Base-by-base conservation (phyloP, 2,329 filamentous ascomycete species). In the Metarhizium brunneum region DNA sequence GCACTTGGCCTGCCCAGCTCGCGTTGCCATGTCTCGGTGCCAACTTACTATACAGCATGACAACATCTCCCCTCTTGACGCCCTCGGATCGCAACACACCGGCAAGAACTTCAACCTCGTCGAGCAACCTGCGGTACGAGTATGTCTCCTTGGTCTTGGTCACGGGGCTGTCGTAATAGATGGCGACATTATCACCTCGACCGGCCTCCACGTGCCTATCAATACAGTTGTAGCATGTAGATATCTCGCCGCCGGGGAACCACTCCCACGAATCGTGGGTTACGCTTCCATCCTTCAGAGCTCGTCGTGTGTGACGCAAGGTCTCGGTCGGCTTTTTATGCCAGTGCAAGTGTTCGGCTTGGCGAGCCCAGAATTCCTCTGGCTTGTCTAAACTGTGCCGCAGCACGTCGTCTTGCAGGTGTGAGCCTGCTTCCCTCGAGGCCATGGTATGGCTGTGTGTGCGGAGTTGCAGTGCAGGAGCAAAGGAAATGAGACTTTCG, bases 161-260 rank as follows among this genome's bases (percentile, higher is more conserved):
- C 10, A 96, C 91, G 2, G 92, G 90, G 61, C 87, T 92, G 68
- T 96, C 92, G 78, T 88, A 96, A 63, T 88, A 83, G 56, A 97
- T 87, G 25, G 92, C 92, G 0, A 85, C 78, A 52, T 80, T 74
- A 49, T 86, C 78, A 14, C 91, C 91, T 61, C 85, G 77, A n/a
- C 92, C 90, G 6, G 82, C 83, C 40, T 81, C 73, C n/a, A 96
- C 90, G 71, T 96, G 92, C 14, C 92, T 80, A 70, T 96, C 91
- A 14, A 96, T 76, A 67, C 90, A 95, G 69, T 96, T 97, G 76
- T 90, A 95, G 62, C 88, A 90, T 0, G 90, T 96, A 43, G 88
- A 94, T 62, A 97, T 88, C 73, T 94, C 85, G 59, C 92, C 92
- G 59, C 84, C 89, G 0, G 88, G 83, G 63, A 95, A 96, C 92